Evolutionary conservation across 1,284 basidiomycete genomes (phyloP).

Genomic region (Moesziomyces parantarcticus): DNA sequence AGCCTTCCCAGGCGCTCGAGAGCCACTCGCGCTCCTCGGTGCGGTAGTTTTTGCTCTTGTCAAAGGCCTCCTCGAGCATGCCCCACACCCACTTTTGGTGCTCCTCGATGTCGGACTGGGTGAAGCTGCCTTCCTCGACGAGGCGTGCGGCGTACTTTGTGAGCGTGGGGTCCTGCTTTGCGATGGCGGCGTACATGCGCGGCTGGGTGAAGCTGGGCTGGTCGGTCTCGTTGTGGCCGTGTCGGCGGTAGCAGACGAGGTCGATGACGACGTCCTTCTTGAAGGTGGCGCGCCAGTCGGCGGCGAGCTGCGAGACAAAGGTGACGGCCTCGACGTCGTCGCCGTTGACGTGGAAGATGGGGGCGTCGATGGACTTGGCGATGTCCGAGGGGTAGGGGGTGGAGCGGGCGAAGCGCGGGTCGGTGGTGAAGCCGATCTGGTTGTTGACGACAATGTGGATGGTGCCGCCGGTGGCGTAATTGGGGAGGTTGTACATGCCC

Average conservation of each 20-base stretch:
- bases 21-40: slow-evolving; percentile 86
- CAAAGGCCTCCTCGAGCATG: slow-evolving; percentile 93
- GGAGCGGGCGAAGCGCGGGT: slow-evolving; percentile 95
- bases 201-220: slow-evolving; percentile 99
- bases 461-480: slow-evolving; percentile 96
- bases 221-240: slow-evolving; percentile 99
- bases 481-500: slow-evolving; percentile 95
- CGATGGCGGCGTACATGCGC: slow-evolving; percentile 97
- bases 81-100: slow-evolving; percentile 99
- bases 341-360: slow-evolving; percentile 99
- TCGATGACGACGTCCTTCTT: slow-evolving; percentile 99
- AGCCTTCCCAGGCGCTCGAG: slow-evolving; percentile 96
- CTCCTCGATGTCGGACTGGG: slow-evolving; percentile 94
- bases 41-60: slow-evolving; percentile 90
- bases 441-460: slow-evolving; percentile 99
- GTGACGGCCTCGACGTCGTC: slow-evolving; percentile 95
- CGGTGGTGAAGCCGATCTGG: slow-evolving; percentile 99
- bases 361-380: slow-evolving; percentile 97
- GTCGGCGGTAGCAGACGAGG: slow-evolving; percentile 97
- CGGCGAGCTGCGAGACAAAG: slow-evolving; percentile 96
- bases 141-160: slow-evolving; percentile 92
- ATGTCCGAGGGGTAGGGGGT: slow-evolving; percentile 99
- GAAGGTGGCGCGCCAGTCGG: slow-evolving; percentile 97
- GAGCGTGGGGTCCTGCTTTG: slow-evolving; percentile 90
- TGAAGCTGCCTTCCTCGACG: slow-evolving; percentile 91